Conservation (phyloP, 2,329 filamentous ascomycete genomes). For the Lasiodiplodia citricola region DNA sequence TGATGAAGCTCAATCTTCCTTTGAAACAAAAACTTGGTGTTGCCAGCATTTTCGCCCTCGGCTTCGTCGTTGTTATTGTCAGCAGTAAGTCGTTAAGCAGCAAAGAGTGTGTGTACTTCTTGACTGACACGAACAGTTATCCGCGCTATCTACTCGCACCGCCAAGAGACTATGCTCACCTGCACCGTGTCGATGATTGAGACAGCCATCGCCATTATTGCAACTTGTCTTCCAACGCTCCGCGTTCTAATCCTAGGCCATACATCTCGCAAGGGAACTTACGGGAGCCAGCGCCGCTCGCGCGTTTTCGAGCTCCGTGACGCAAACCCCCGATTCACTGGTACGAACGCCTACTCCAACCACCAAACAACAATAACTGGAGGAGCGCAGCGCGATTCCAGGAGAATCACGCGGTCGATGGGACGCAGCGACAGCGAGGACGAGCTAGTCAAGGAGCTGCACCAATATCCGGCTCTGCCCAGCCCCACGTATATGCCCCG, state of each 20-base stretch:
- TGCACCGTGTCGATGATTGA: conserved; percentile 49
- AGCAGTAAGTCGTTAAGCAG: conserved; percentile 31
- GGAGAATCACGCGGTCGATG: conserved; percentile 5
- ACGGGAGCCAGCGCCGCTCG: conserved; percentile 4
- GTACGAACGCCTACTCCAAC: conserved; percentile 6
- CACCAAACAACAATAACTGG: conserved; percentile 18
- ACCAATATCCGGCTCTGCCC: conserved; percentile 3
- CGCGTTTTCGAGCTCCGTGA: conserved; percentile 14
- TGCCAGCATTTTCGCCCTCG: conserved; percentile 39
- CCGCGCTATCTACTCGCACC: conserved; percentile 43
- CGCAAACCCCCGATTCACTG: background rate
- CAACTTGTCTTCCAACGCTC: conserved; percentile 42
- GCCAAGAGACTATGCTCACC: conserved; percentile 45
- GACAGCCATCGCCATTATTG: conserved; percentile 48
- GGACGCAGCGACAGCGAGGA: conserved; percentile 24
- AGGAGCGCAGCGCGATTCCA: conserved; percentile 1
- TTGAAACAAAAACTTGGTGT: conserved; percentile 42
- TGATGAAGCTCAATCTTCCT: conserved; percentile 43
- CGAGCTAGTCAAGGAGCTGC: conserved; percentile 25
- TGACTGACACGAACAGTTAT: conserved; percentile 31
- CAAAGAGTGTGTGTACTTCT: background rate
- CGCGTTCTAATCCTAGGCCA: conserved; percentile 25
- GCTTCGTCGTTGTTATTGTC: conserved; percentile 40
- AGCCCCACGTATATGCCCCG: background rate
- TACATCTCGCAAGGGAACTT: conserved; percentile 23